Evolutionary conservation across 768 basidiomycete genomes (phyloP).

Genomic region (Agrocybe praecox): DNA sequence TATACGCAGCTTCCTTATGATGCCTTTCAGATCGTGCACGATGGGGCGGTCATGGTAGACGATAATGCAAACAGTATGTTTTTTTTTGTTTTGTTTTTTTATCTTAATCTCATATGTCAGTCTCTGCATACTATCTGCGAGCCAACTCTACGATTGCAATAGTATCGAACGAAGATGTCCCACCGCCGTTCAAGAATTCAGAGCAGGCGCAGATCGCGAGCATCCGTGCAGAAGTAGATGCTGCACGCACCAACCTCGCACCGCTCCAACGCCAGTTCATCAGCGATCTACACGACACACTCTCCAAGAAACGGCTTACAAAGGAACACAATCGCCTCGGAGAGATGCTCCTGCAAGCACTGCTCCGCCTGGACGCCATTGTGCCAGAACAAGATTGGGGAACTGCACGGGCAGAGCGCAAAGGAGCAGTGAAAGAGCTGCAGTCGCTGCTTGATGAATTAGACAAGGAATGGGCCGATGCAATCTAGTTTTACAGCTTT

Average conservation of each 20-base stretch:
- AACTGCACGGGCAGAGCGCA: constrained; percentile 77
- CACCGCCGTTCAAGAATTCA: constrained; percentile 33
- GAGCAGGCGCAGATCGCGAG: constrained; percentile 53
- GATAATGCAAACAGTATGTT: constrained; percentile 64
- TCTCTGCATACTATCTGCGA: constrained; percentile 76
- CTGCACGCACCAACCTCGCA: constrained; percentile 40
- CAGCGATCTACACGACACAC: constrained; percentile 18
- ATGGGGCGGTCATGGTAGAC: constrained; percentile 91
- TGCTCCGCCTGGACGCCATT: constrained; percentile 86
- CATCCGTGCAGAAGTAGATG: constrained; percentile 57
- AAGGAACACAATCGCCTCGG: constrained; percentile 61
- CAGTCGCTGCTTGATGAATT: constrained; percentile 81
- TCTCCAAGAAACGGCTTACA: constrained; percentile 11
- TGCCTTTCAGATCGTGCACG: constrained; percentile 86
- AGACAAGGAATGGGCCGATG: constrained; percentile 64
- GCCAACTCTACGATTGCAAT: constrained; percentile 71
- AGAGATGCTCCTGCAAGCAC: constrained; percentile 84
- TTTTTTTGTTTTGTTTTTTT: constrained; percentile 3
- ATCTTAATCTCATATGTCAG: constrained; percentile 32
- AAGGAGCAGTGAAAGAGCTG: constrained; percentile 84
- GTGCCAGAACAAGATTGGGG: constrained; percentile 74
- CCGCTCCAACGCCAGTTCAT: constrained; percentile 18
- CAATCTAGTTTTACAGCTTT: constrained; percentile 26
- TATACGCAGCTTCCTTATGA: constrained; percentile 71
- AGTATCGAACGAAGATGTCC: constrained; percentile 38